A percentile compares a stretch with the other conserved stretches of the same genome.
phyloP scores from a whole-genome alignment of 2,329 filamentous ascomycete genomes.

The Colletotrichum tanaceti region DNA sequence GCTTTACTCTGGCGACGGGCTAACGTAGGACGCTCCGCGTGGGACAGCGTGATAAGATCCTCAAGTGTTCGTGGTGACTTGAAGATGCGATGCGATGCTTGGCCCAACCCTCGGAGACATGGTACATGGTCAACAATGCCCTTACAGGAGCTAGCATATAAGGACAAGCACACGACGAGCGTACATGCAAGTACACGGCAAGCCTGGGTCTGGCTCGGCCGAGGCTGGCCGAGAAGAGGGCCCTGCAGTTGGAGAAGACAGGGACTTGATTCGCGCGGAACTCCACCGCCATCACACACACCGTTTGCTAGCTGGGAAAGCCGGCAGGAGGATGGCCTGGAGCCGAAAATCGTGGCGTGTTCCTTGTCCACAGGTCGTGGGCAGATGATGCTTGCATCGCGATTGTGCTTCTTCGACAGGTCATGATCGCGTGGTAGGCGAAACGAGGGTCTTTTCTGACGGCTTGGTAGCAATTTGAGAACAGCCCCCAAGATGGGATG shows the following conservation, averaged over 20 bases:
- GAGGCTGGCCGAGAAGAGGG: conserved; percentile 32
- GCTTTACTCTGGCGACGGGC: neutral
- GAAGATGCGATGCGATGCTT: neutral
- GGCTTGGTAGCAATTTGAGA: neutral
- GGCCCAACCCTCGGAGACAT: no score
- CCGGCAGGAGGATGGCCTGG: conserved; percentile 25
- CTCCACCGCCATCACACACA: conserved; percentile 9
- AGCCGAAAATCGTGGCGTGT: conserved; percentile 26
- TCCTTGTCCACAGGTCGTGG: conserved; percentile 24
- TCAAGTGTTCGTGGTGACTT: neutral
- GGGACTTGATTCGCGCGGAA: conserved; percentile 39
- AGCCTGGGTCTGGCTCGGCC: conserved; percentile 25
- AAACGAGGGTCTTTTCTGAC: neutral
- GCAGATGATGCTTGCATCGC: conserved; percentile 16
- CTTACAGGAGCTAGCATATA: neutral
- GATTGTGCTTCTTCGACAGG: conserved; percentile 18
- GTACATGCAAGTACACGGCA: no score
- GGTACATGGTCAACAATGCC: neutral
- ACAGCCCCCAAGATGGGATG: no score
- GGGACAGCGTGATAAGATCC: neutral
- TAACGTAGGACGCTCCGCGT: neutral
- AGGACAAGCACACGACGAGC: no score
- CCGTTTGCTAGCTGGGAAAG: neutral
- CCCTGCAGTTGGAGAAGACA: conserved; percentile 34
- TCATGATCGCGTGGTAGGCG: conserved; percentile 3